Evolutionary conservation across 768 basidiomycete genomes (phyloP), one percentile per base, ranked within the genome.

Genomic region (Trametes cubensis): DNA sequence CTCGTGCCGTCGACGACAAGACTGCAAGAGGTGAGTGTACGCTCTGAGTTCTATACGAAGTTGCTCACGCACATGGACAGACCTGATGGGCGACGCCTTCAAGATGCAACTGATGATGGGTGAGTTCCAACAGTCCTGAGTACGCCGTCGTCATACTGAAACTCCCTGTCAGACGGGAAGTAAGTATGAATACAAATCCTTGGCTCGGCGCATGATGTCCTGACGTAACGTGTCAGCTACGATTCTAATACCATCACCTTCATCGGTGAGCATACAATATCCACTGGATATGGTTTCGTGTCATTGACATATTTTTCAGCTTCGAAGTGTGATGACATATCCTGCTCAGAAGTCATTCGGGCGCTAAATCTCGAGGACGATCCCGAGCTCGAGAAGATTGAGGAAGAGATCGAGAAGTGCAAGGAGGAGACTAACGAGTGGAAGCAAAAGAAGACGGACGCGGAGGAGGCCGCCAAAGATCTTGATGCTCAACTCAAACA

Each of bases 81-180:
- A 86, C 66, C 71, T 87, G n/a, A 76, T 87, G 15, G 85, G 85
- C 0, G 84, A 86, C 57, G 86, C 85, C 0, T 87, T 88, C 70
- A 83, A 80, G 67, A 78, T 80, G 67, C 86, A 87, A 66, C 70
- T 87, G 8, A 80, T 85, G 79, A 86, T 67, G 66, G 62, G 66
- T 67, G 45, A 51, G 66, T 64, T 8, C 1, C 15, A 11, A 34
- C 57, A 26, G 28, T 26, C 4, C 14, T 15, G 46, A 3, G 13
- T 51, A 15, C 48, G 44, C 62, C 64, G 25, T 53, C 40, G 34
- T 7, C 18, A 6, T 4, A 30, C 28, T 30, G 28, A 30, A 30
- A 8, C 28, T 50, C 60, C n/a, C n/a, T 11, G 56, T 46, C 58
- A 83, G 85, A 87, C 60, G 84, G 84, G 71, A 83, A 83, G 83